phyloP scores from a whole-genome alignment of 345 rosid genomes.

The Draba incana region DNA sequence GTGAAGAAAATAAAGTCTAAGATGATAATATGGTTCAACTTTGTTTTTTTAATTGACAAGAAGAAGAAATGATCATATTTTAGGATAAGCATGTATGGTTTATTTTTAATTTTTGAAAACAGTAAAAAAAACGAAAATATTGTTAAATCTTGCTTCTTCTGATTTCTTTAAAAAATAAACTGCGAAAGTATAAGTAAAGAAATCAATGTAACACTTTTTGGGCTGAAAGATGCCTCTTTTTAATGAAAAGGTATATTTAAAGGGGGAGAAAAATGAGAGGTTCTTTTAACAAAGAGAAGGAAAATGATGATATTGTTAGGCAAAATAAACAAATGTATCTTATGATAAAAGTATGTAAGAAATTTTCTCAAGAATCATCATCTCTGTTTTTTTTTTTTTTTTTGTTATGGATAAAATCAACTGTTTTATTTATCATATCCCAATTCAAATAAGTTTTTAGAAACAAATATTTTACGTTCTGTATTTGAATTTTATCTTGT shows the following conservation, averaged over 20 bases:
- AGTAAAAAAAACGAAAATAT: not conserved
- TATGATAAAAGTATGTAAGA: too few relatives aligned
- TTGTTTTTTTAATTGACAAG: not conserved
- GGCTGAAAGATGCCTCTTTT: not conserved
- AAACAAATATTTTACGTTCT: too few relatives aligned
- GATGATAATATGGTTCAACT: not conserved
- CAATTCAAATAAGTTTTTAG: too few relatives aligned
- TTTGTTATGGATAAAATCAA: too few relatives aligned
- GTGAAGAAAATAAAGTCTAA: constrained; percentile 26
- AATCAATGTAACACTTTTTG: not conserved
- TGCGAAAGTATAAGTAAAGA: not conserved
- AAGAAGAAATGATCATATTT: not conserved
- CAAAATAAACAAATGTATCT: too few relatives aligned
- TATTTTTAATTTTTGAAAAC: not conserved
- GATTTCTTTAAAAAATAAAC: not conserved
- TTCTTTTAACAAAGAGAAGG: too few relatives aligned
- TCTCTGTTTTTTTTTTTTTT: too few relatives aligned
- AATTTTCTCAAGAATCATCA: too few relatives aligned
- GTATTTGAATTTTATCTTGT: too few relatives aligned
- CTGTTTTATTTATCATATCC: too few relatives aligned
- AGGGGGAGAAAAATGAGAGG: too few relatives aligned
- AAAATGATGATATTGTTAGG: too few relatives aligned
- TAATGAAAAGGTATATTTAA: not conserved
- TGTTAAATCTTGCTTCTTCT: not conserved
- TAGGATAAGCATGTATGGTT: not conserved